Conservation (phyloP, 768 basidiomycete genomes). For the Tulasnella sp. region DNA sequence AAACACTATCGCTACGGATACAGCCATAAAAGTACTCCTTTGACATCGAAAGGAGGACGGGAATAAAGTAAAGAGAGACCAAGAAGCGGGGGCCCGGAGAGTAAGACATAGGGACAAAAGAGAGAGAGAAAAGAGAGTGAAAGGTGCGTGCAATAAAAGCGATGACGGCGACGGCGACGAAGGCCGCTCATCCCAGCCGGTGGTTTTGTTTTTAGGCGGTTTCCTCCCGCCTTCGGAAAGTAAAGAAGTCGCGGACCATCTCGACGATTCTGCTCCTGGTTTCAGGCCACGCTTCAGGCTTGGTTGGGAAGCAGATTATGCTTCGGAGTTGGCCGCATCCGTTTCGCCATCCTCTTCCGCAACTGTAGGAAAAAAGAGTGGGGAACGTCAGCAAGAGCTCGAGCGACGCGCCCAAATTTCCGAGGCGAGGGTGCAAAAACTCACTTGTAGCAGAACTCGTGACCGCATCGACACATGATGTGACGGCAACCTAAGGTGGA, state of each 20-base stretch:
- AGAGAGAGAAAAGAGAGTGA: too few species aligned
- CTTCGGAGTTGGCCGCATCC: neutral
- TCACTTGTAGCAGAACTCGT: slow-evolving; percentile 23
- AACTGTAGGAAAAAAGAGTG: neutral
- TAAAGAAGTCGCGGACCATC: neutral
- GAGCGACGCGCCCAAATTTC: neutral
- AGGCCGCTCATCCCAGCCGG: too few species aligned
- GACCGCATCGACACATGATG: slow-evolving; percentile 18
- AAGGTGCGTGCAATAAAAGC: too few species aligned
- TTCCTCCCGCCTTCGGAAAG: neutral
- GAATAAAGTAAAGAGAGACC: neutral
- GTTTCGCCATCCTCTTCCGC: neutral
- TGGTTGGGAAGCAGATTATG: neutral
- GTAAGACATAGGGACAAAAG: neutral
- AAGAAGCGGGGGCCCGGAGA: neutral
- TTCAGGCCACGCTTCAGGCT: neutral
- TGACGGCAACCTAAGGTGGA: slow-evolving; percentile 5
- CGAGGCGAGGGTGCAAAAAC: neutral
- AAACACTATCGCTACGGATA: neutral
- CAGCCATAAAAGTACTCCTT: neutral
- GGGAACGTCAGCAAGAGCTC: too few species aligned
- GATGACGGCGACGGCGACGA: too few species aligned
- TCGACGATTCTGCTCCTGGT: neutral
- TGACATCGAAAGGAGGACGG: neutral
- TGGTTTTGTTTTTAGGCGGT: neutral